Evolutionary conservation across 305 asterid species (phyloP), one percentile per base, ranked within the genome.

Genomic region (Fraxinus albicans): DNA sequence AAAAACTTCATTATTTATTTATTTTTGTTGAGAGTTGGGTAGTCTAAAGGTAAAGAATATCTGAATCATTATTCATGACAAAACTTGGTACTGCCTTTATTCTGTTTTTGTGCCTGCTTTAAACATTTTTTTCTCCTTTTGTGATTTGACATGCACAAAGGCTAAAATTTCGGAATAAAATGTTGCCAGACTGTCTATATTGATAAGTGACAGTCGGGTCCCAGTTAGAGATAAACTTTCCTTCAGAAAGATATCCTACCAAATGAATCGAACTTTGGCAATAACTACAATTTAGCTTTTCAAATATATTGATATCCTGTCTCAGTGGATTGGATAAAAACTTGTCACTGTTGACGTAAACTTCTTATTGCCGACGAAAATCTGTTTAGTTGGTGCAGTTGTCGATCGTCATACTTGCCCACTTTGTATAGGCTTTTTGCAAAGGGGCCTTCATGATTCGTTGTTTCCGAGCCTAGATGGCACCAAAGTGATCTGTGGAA

Each of bases 91-190:
- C 38, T 27, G 75, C 75, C 40, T 42, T 40, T 47, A 40, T 53
- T 40, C 79, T 36, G 67, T 25, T 76, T 53, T 10, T 53, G 58
- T 40, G 81, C 55, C 58, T 85, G 82, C 81, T 85, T 85, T 82
- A 80, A 42, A 10, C 36, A 31, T 27, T 55, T 72, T 72, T 70
- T 73, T 77, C 65, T 81, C 79, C 82, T 86, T 86, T 88, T 81
- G 50, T 83, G 87, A 86, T 84, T 88, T 83, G 87, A 84, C 77
- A 33, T 47, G 79, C 77, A 21, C 78, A 86, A 85, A 88, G 87
- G 87, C 86, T 84, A 84, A 81, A 84, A 42, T 84, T 77, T 80
- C 72, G 84, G 87, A 86, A 60, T 42, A 53, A 17, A 29, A 34
- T 35, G 38, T 3, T 76, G 27, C 77, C 84, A 73, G 79, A 78